Evolutionary conservation across 2,329 filamentous ascomycete genomes (phyloP), one percentile per base, ranked within the genome.

Genomic region (Sphaerulina vaccinii): DNA sequence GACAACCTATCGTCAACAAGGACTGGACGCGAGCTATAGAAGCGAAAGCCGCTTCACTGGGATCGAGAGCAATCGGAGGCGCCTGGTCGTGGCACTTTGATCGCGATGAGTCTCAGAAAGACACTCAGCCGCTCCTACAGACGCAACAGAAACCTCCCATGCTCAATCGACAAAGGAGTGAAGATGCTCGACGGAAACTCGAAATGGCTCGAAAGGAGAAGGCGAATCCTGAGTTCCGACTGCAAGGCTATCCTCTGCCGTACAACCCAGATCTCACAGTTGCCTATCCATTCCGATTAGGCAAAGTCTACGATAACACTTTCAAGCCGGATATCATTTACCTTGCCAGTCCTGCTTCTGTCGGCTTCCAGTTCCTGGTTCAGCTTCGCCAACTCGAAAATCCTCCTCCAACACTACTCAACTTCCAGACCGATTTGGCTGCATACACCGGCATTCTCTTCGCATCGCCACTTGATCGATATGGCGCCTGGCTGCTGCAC

Each of bases 241-340:
- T 87, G 1, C 75, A 78, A 15, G 85, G 85, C 13, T 85, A 83
- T 58, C 83, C 83, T 5, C 70, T 88, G 1, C 85, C 85, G 0
- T 87, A 87, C 71, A 87, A 87, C 66, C 85, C 84, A 0, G 84
- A 87, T 60, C 75, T 88, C 39, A 85, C 83, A 7, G 79, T 88
- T 19, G 84, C 84, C 10, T 87, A 87, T 57, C 85, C 85, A 0
- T 84, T 87, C 50, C 79, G 83, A 18, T 75, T 87, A 24, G 82
- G 81, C 2, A 73, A 78, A 3, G 70, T 88, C 32, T 86, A 82
- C 67, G 70, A 73, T 4, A 75, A 76, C 39, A 83, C 84, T 0
- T 87, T 86, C 65, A 75, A 79, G 2, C 85, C 85, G 0, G 84
- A 88, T 62, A 70, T 88, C 33, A 81, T 88, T 62, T 88, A 88